Conservation (phyloP, 2,329 filamentous ascomycete genomes). For the Cercospora citrullina region DNA sequence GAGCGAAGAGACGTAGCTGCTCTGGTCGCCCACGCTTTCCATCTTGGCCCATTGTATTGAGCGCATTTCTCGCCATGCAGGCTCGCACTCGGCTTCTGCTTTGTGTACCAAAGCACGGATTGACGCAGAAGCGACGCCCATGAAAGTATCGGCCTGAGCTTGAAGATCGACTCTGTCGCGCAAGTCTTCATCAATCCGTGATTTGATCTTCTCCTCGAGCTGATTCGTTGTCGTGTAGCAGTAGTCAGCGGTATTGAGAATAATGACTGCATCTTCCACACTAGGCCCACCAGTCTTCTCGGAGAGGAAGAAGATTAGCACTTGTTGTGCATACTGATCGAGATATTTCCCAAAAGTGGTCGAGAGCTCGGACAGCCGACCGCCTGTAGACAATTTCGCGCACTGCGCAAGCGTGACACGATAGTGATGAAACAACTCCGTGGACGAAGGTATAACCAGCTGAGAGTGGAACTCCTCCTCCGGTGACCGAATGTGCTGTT, state of each 20-base stretch:
- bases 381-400: slow-evolving; percentile 91
- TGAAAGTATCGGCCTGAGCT: slow-evolving; percentile 89
- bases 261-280: slow-evolving; percentile 76
- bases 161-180: slow-evolving; percentile 79
- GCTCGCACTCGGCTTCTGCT: slow-evolving; percentile 79
- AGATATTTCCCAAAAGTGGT: slow-evolving; percentile 87
- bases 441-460: slow-evolving; percentile 87
- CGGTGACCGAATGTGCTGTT: slow-evolving; percentile 72
- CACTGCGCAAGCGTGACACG: slow-evolving; percentile 90
- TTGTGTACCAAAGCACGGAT: slow-evolving; percentile 80
- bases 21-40: slow-evolving; percentile 90
- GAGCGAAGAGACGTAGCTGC: slow-evolving; percentile 83
- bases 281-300: slow-evolving; percentile 60
- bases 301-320: slow-evolving; percentile 71
- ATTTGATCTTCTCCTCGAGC: slow-evolving; percentile 90
- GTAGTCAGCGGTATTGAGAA: slow-evolving; percentile 96
- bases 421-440: slow-evolving; percentile 97
- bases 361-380: slow-evolving; percentile 78
- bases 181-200: slow-evolving; percentile 79
- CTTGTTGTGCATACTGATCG: slow-evolving; percentile 92
- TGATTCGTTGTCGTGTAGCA: slow-evolving; percentile 93
- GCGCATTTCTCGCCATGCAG: slow-evolving; percentile 93
- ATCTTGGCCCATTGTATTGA: slow-evolving; percentile 94
- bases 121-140: slow-evolving; percentile 87
- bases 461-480: slow-evolving; percentile 93